Evolutionary conservation across 306 rosid species (phyloP).

Genomic region (Castanospermum australe): DNA sequence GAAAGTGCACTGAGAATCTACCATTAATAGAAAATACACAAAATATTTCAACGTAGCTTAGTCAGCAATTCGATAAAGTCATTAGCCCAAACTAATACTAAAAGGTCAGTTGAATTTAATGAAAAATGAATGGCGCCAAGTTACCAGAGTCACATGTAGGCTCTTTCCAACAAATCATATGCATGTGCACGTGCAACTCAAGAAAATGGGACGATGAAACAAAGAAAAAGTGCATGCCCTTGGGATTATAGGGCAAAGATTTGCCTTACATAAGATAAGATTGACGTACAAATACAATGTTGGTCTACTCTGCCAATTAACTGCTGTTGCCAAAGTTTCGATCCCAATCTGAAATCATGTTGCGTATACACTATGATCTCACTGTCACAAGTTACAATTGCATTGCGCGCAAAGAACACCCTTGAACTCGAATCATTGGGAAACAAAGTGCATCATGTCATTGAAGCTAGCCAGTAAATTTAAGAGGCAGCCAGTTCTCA

Average conservation of each 20-base stretch:
- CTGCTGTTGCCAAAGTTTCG: too few relatives aligned
- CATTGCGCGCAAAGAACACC: background rate
- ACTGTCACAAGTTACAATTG: conserved; percentile 1
- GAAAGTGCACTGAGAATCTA: background rate
- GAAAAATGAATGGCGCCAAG: background rate
- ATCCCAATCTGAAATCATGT: conserved; percentile 8
- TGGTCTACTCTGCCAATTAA: too few relatives aligned
- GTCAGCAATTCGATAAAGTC: background rate
- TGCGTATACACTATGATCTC: background rate
- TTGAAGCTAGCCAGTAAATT: background rate
- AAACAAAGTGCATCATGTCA: conserved; percentile 25
- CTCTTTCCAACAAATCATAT: background rate
- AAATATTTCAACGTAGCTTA: background rate
- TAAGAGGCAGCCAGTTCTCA: conserved; percentile 12
- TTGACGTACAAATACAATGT: background rate
- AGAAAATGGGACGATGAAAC: conserved; percentile 8
- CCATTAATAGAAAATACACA: background rate
- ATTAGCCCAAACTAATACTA: background rate
- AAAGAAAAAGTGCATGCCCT: conserved; percentile 7
- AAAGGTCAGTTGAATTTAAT: background rate
- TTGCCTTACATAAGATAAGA: conserved; percentile 16
- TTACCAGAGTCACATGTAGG: background rate
- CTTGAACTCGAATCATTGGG: conserved; percentile 28
- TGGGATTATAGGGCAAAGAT: background rate
- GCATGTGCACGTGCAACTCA: background rate